Conservation (phyloP, 2,329 filamentous ascomycete species). For the Magnaporthales sp. region DNA sequence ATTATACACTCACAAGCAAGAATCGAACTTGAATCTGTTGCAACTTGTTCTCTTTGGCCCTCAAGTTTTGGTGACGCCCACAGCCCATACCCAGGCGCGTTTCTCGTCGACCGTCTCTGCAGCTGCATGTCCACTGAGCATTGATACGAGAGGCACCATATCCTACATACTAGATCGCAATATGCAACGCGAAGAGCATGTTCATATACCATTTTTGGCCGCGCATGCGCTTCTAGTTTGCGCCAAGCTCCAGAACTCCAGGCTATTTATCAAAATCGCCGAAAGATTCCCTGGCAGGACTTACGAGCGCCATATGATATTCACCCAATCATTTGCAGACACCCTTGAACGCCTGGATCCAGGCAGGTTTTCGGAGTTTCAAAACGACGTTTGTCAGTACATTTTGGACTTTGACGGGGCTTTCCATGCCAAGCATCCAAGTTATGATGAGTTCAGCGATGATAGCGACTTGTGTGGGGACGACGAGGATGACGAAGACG, state of each 20-base stretch:
- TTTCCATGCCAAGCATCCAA: neutral
- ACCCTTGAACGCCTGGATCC: neutral
- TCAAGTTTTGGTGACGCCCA: neutral
- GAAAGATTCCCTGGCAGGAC: neutral
- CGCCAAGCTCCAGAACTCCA: neutral
- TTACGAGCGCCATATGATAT: neutral
- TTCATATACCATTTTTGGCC: neutral
- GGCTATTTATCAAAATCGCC: neutral
- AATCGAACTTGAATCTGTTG: neutral
- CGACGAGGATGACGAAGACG: too few species aligned
- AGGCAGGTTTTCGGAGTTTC: neutral
- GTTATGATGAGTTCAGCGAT: neutral
- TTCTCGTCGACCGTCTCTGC: neutral
- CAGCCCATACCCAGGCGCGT: too few species aligned
- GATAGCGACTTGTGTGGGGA: too few species aligned
- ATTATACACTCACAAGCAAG: neutral
- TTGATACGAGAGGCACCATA: neutral
- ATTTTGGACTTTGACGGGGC: neutral
- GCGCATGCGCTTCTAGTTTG: neutral
- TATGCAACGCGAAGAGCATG: neutral
- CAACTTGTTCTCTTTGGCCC: neutral
- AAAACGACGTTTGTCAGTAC: neutral
- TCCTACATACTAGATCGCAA: neutral
- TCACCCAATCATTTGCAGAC: neutral
- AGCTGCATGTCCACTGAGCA: neutral